phyloP scores from a whole-genome alignment of 106 monocot species.

The Posidonia australis region DNA sequence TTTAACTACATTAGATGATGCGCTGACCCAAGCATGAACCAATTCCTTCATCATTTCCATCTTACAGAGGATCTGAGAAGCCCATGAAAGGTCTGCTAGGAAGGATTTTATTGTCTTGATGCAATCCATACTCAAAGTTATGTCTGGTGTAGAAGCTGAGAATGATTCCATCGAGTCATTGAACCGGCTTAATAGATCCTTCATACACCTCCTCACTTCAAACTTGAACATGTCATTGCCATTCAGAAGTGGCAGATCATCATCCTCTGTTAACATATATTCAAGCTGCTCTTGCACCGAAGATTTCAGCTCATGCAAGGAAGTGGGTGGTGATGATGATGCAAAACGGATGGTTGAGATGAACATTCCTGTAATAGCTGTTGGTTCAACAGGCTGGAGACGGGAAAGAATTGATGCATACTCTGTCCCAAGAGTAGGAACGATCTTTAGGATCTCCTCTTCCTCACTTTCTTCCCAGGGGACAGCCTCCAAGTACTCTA shows the following conservation, averaged over 20 bases:
- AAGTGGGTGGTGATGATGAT: slow-evolving; percentile 35
- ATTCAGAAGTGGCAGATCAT: slow-evolving; percentile 54
- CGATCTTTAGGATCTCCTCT: slow-evolving; percentile 59
- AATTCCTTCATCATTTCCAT: slow-evolving; percentile 82
- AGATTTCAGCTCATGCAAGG: slow-evolving; percentile 42
- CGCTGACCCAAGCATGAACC: slow-evolving; percentile 45
- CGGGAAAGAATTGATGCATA: slow-evolving; percentile 57
- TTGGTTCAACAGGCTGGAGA: slow-evolving; percentile 44
- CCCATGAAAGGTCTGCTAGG: slow-evolving; percentile 66
- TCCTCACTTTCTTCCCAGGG: slow-evolving; percentile 93
- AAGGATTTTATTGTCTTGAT: slow-evolving; percentile 18
- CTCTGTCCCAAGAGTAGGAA: slow-evolving; percentile 44
- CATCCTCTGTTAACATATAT: slow-evolving; percentile 82
- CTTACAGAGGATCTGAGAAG: slow-evolving; percentile 62
- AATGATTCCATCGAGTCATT: slow-evolving; percentile 13
- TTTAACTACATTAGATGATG: slow-evolving; percentile 27
- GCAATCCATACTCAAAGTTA: background rate
- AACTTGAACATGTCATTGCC: slow-evolving; percentile 22
- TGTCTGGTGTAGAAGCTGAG: background rate
- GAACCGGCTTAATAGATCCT: slow-evolving; percentile 32
- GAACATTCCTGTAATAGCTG: slow-evolving; percentile 30
- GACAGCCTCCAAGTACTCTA: slow-evolving; percentile 64
- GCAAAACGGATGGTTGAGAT: slow-evolving; percentile 51
- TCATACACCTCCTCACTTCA: slow-evolving; percentile 39
- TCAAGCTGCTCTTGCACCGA: slow-evolving; percentile 80